Evolutionary conservation across 495 filamentous ascomycete species (phyloP), one percentile per base, ranked within the genome.

Genomic region (Penicillium chermesinum): DNA sequence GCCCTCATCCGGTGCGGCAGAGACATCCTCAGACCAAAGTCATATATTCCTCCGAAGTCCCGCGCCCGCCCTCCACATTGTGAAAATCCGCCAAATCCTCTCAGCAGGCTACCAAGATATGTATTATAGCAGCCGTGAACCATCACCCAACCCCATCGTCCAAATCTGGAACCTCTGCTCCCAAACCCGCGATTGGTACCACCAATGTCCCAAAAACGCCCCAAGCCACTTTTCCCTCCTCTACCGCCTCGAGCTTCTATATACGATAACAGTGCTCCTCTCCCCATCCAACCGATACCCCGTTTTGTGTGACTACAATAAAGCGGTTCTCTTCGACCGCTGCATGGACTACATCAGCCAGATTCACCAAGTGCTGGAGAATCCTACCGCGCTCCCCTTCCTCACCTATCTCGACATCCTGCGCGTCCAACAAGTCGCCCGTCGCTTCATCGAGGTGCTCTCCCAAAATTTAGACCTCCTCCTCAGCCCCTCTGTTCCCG

Each of bases 31-130:
- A 49, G 57, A 71, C 45, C 38, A 69, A 56, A 65, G 62, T 52
- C 27, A 72, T 62, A 70, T 66, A 55, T 80, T 66, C 64, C 71
- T 56, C 54, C 75, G 61, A 68, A 78, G 53, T 62, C 73, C 62
- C 70, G 66, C 66, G 41, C 61, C 73, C 51, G 72, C 72, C 9
- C 66, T 84, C 6, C 77, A 87, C 30, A 73, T 91, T 2, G 87
- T 91, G 55, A 78, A 78, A 49, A 79, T 97, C 2, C 84, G 91
- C 15, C 78, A 82, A 41, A 74, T 85, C 36, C 80, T 95, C 57
- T 96, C 91, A 0, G 67, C 69, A 16, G 91, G 85, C 71, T 97
- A 96, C 53, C 87, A 90, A 53, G 76, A 80, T 17, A 78, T 94
- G 30, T 88, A 89, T 57, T 85, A 89, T 53, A 83, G 79, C 18